A percentile compares a stretch with the other conserved stretches of the same genome.
phyloP scores from a whole-genome alignment of 1,284 basidiomycete species.

The Ustilago xerochloae region DNA sequence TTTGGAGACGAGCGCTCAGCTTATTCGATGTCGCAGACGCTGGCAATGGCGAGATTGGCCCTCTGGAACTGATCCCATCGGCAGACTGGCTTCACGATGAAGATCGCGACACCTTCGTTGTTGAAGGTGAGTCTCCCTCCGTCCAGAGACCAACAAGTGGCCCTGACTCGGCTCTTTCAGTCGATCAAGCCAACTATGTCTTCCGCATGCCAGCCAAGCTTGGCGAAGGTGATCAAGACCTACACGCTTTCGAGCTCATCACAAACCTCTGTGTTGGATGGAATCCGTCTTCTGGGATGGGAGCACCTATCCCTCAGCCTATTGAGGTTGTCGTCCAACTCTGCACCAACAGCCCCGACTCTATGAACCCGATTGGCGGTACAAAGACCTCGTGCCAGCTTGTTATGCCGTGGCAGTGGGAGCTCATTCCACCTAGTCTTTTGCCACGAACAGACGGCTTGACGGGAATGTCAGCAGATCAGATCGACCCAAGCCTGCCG shows the following conservation, averaged over 20 bases:
- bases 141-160: constrained; percentile 6
- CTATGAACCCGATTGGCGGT: constrained; percentile 23
- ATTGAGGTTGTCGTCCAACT: constrained; percentile 47
- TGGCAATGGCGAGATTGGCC: constrained; percentile 32
- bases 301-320: constrained; percentile 28
- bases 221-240: constrained; percentile 14
- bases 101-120: constrained; percentile 27
- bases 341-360: constrained; percentile 35
- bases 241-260: constrained; percentile 53
- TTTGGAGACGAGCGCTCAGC: constrained; percentile 52
- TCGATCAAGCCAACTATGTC: constrained; percentile 3
- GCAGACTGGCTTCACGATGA: constrained; percentile 15
- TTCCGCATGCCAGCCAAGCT: constrained; percentile 29
- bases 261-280: constrained; percentile 58
- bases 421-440: constrained; percentile 43
- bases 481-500: constrained; percentile 7
- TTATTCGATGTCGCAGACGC: constrained; percentile 33
- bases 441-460: constrained; percentile 37
- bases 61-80: constrained; percentile 14
- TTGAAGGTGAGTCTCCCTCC: constrained; percentile 15
- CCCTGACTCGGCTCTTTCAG: constrained; percentile 7
- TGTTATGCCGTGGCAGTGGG: constrained; percentile 50
- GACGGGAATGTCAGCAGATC: constrained; percentile 3
- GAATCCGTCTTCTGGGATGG: constrained; percentile 41
- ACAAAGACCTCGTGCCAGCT: constrained; percentile 23